A percentile compares a stretch with the other conserved stretches of the same genome.
Conservation (phyloP, 164 flowering plant species). For the Echeveria elegans region DNA sequence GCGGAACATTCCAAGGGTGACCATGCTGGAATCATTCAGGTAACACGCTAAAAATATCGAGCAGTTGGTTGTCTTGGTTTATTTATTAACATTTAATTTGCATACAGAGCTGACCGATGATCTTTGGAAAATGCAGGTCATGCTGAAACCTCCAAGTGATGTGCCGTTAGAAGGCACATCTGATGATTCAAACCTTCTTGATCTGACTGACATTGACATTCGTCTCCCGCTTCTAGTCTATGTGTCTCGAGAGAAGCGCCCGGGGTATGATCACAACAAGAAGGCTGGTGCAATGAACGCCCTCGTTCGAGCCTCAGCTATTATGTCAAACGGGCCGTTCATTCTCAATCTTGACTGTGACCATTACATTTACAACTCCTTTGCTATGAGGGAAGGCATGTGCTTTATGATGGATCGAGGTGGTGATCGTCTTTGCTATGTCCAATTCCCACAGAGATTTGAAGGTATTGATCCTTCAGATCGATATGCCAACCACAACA, state of each 20-base stretch:
- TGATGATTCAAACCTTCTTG: conserved; percentile 32
- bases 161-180: conserved; percentile 40
- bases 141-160: conserved; percentile 74
- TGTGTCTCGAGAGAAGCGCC: conserved; percentile 73
- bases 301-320: conserved; percentile 63
- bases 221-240: conserved; percentile 74
- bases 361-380: conserved; percentile 66
- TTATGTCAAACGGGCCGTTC: conserved; percentile 75
- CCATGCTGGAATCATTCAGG: conserved; percentile 78
- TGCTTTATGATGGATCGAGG: conserved; percentile 86
- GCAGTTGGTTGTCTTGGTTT: background rate
- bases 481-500: conserved; percentile 71
- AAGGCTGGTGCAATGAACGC: conserved; percentile 84
- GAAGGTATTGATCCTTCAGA: conserved; percentile 79
- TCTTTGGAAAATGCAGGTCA: conserved; percentile 39
- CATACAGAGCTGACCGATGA: background rate
- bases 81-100: background rate
- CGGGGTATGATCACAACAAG: conserved; percentile 76
- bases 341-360: conserved; percentile 77
- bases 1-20: conserved; percentile 62
- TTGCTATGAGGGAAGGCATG: conserved; percentile 73
- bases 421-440: conserved; percentile 64
- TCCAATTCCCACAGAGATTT: conserved; percentile 72
- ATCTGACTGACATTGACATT: conserved; percentile 50
- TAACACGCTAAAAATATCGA: conserved; percentile 11